Base-by-base conservation (phyloP, 176 grass and related monocot species). In the Typha latifolia region DNA sequence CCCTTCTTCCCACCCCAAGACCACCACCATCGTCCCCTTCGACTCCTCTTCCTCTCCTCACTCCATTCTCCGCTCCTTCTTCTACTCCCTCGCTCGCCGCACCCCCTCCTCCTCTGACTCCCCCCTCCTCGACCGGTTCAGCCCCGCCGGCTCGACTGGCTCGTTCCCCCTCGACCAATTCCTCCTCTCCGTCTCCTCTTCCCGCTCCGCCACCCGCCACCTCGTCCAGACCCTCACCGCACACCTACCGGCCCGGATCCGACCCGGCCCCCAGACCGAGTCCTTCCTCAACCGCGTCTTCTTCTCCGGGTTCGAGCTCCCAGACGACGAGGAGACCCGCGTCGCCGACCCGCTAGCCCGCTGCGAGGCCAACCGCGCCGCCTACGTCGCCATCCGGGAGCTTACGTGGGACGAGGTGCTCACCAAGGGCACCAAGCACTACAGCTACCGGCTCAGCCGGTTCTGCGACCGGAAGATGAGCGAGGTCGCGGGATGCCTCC, bases 391-490 rank as follows among this genome's bases (percentile, higher is more conserved):
- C 55, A 66, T 89, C 29, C 63, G 62, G 10, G 74, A 48, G 32
- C 80, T 96, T 21, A 81, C 88, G 12, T 96, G 93, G 93, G 88
- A 89, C 22, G 93, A 91, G 62, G 93, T 96, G 3, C 71, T 96
- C 11, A 51, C 84, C 4, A 87, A 82, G 67, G 93, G 93, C 32
- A 91, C 93, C 19, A 85, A 84, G 68, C 88, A 91, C 82, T 91
- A 86, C 80, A 96, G 88, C 66, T 78, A 91, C 23, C 88, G 80
- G 2, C 76, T 96, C 14, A 96, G 93, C 78, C 85, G 80, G 20
- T 96, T 96, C 73, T 96, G 93, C 72, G 93, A 96, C 79, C 70
- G 81, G 50, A 96, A 96, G 69, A 96, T 96, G 93, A 91, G 93
- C 75, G 93, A 91, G 69, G 93, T 96, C 51, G 88, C 89, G 43